Evolutionary conservation across 164 flowering plant species (phyloP).

Genomic region (Platanus orientalis): DNA sequence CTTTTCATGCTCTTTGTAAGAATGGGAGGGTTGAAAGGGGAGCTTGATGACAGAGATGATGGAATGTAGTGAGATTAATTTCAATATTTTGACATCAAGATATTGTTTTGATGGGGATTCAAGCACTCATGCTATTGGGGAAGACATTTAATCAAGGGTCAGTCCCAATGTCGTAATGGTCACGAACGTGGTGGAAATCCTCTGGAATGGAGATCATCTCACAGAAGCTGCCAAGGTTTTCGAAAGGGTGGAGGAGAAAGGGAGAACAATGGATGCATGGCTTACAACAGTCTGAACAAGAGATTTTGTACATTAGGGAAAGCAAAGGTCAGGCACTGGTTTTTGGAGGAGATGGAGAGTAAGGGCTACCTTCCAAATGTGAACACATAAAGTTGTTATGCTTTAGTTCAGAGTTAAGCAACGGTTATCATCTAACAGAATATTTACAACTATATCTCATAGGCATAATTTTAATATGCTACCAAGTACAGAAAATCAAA

Average conservation of each 20-base stretch:
- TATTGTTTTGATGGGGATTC: constrained; percentile 65
- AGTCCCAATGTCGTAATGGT: constrained; percentile 63
- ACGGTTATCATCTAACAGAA: too few species aligned
- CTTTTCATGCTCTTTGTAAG: constrained; percentile 72
- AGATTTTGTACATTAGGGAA: constrained; percentile 68
- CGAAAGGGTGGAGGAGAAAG: constrained; percentile 60
- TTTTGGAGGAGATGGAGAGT: constrained; percentile 74
- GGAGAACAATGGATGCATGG: constrained; percentile 56
- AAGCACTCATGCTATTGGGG: constrained; percentile 74
- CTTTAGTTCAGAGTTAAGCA: too few species aligned
- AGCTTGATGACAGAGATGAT: constrained; percentile 75
- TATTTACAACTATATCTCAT: too few species aligned
- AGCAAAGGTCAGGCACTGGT: constrained; percentile 37
- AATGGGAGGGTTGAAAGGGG: constrained; percentile 79
- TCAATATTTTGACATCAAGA: constrained; percentile 60
- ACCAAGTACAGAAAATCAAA: too few species aligned
- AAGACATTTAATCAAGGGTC: constrained; percentile 52
- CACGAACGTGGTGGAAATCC: constrained; percentile 61
- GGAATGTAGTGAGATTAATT: constrained; percentile 65
- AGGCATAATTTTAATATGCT: too few species aligned
- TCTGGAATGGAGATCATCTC: constrained; percentile 57
- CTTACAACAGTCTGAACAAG: constrained; percentile 63
- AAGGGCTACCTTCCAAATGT: constrained; percentile 77
- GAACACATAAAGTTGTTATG: too few species aligned
- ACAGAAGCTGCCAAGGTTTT: constrained; percentile 63